Percentiles rank a stretch among this genome's conserved stretches.
Conservation (phyloP, 140 eudicot species). For the Bidens hawaiensis region DNA sequence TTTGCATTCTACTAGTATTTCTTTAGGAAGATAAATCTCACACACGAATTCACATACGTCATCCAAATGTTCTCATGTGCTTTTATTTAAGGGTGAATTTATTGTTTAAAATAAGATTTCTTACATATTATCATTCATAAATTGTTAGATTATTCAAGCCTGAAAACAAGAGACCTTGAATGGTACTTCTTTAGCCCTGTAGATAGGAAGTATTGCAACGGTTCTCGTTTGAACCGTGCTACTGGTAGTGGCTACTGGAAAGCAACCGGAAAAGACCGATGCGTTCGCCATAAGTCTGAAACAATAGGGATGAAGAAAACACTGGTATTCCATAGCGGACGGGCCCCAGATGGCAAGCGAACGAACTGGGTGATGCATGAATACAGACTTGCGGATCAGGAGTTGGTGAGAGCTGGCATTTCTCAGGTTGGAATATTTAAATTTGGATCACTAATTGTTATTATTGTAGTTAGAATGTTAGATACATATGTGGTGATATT, state of each 20-base stretch:
- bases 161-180: constrained; percentile 79
- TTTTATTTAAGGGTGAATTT: neutral
- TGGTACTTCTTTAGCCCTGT: constrained; percentile 94
- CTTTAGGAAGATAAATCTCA: no score
- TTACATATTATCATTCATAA: constrained; percentile 10
- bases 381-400: constrained; percentile 70
- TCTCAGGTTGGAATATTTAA: constrained; percentile 66
- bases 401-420: constrained; percentile 56
- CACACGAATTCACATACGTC: neutral
- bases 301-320: constrained; percentile 93
- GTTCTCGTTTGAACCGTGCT: constrained; percentile 85
- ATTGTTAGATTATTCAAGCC: constrained; percentile 48
- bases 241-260: constrained; percentile 92
- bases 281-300: constrained; percentile 55
- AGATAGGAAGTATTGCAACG: constrained; percentile 80
- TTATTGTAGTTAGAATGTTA: constrained; percentile 2
- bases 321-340: constrained; percentile 83
- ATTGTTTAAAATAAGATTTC: neutral
- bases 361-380: constrained; percentile 99
- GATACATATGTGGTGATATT: neutral
- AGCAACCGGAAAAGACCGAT: constrained; percentile 87
- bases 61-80: neutral
- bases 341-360: constrained; percentile 92
- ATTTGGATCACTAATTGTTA: constrained; percentile 5
- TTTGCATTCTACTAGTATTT: no score